Evolutionary conservation across 2,329 filamentous ascomycete species (phyloP).

Genomic region (Trichoderma harzianum): DNA sequence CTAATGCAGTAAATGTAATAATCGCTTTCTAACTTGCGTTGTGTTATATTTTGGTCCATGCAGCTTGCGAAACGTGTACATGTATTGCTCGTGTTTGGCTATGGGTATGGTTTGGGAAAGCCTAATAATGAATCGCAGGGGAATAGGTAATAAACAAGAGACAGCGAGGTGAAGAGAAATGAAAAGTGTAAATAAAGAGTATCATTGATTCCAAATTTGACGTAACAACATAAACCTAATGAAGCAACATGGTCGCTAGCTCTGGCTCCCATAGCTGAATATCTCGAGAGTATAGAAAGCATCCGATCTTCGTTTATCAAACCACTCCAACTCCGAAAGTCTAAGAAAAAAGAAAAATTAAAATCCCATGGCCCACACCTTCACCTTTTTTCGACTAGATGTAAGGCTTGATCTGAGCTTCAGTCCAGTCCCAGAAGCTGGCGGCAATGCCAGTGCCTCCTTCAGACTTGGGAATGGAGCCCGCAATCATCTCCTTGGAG

Average conservation of each 20-base stretch:
- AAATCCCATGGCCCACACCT: not conserved
- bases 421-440: slow-evolving; percentile 15
- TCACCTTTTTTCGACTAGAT: not conserved
- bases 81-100: not conserved
- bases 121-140: not conserved
- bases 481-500: not conserved
- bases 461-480: not conserved
- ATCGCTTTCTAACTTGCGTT: not conserved
- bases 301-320: not conserved
- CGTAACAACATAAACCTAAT: not conserved
- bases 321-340: not conserved
- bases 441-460: slow-evolving; percentile 4
- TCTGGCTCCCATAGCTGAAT: not conserved
- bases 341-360: not conserved
- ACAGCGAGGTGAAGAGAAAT: not conserved
- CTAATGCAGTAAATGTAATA: not conserved
- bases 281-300: not conserved
- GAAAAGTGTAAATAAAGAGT: not conserved
- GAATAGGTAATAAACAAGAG: not conserved
- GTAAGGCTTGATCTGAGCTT: slow-evolving; percentile 9
- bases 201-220: not conserved
- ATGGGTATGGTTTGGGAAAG: not conserved
- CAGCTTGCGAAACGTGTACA: not conserved
- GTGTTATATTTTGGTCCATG: not conserved
- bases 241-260: not conserved